Base-by-base conservation (phyloP, 805 yeast species). In the Wickerhamomyces queroliae region DNA sequence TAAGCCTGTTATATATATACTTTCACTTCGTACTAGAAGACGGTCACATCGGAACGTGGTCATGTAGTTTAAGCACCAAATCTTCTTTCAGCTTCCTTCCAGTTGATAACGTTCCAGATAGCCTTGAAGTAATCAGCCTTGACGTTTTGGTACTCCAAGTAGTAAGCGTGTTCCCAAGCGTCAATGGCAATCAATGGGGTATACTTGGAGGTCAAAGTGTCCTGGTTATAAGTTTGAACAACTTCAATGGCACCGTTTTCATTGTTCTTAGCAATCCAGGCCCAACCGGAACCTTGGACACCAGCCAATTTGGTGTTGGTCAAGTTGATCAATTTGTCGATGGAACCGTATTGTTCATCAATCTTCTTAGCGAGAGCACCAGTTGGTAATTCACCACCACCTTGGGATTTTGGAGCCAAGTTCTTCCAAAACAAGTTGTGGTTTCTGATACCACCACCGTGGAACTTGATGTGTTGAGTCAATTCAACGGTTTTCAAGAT, bases 161-260 rank as follows among this genome's bases (percentile, higher is more conserved):
- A 88, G 74, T 88, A 88, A 40, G 96, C 96, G 59, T 88, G 96
- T 67, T 88, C 96, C 96, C 96, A 88, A 44, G 95, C 95, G 55
- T 88, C 96, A 59, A 88, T 84, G 39, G 95, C 96, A 41, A 89
- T 74, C 55, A 89, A 66, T 33, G 96, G 95, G 35, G 75, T 68
- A 61, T 77, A 72, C 25, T 50, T 53, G 9, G 76, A 61, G 36
- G 86, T 85, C 36, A 84, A 88, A 15, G 93, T 84, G 65, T 88
- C 96, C 67, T 88, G 96, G 72, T 88, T 88, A 51, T 78, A 70
- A 50, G 86, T 83, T 62, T 85, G 84, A 40, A 86, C 82, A 40
- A 88, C 83, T 48, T 85, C 95, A 52, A 88, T 61, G 36, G 81
- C 76, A 51, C 84, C 86, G 51, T 80, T 80, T 45, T 74, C 80